A percentile compares a stretch with the other conserved stretches of the same genome.
These are phyloP conservation scores for Corylus avellana DNA, from an alignment of 306 rosid genomes.

Conservation along the genomic window DNA sequence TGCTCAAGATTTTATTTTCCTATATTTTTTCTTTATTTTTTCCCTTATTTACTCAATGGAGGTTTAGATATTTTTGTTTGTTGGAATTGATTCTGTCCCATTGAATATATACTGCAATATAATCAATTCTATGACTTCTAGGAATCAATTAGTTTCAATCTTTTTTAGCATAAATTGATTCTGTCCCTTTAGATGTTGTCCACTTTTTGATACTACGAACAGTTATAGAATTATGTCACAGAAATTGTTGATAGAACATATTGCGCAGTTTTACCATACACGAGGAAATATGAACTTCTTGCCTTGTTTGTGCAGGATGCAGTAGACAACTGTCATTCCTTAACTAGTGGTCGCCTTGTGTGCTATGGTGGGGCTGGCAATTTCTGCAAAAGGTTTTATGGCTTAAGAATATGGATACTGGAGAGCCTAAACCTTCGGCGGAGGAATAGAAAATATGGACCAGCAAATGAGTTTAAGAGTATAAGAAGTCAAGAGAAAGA, in stretches of 20 bases:
- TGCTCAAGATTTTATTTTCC: background rate
- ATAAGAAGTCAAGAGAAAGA: conserved; percentile 37
- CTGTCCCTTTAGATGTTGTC: background rate
- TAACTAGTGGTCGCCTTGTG: conserved; percentile 27
- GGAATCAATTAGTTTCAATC: background rate
- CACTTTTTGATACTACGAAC: background rate
- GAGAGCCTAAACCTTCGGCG: conserved; percentile 42
- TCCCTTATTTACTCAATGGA: background rate
- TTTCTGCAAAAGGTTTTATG: conserved; percentile 56
- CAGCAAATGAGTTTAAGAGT: conserved; percentile 36
- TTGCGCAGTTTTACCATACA: background rate
- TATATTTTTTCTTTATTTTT: background rate
- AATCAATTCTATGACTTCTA: background rate
- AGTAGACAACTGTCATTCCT: conserved; percentile 24
- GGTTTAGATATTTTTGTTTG: background rate
- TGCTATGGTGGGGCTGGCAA: conserved; percentile 43
- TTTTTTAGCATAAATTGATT: background rate
- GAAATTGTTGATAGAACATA: background rate
- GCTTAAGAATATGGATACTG: conserved; percentile 59
- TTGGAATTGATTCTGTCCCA: too few relatives aligned
- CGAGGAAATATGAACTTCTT: background rate
- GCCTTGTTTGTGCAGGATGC: conserved; percentile 41
- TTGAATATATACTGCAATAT: too few relatives aligned
- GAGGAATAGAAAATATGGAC: conserved; percentile 36
- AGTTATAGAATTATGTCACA: background rate